Percentiles rank a stretch among this genome's conserved stretches.
Evolutionary conservation across 176 grass and related monocot genomes (phyloP).

Genomic region (Aegilops bicornis): DNA sequence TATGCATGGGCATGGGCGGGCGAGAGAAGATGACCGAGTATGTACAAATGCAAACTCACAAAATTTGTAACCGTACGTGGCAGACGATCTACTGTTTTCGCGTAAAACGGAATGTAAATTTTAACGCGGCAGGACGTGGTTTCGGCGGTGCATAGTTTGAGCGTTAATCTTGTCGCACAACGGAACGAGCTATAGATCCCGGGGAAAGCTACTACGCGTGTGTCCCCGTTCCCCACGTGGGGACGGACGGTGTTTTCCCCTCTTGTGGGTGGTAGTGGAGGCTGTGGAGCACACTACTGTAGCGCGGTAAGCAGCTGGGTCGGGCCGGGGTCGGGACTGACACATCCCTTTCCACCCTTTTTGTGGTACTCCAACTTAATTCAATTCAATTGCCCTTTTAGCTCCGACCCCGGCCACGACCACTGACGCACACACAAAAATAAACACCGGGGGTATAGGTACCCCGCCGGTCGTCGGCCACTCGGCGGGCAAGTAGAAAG

Average conservation of each 20-base stretch:
- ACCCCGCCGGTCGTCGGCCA: neutral
- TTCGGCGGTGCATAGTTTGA: neutral
- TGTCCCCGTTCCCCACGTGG: neutral
- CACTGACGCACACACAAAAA: neutral
- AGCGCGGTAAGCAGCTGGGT: neutral
- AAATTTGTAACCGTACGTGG: too few relatives aligned
- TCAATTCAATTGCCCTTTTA: conserved; percentile 1
- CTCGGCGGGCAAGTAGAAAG: neutral
- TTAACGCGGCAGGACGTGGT: too few relatives aligned
- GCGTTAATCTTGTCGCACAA: neutral
- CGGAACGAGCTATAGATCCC: neutral
- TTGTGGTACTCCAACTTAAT: neutral
- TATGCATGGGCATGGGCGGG: too few relatives aligned
- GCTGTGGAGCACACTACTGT: conserved; percentile 10
- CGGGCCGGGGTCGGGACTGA: neutral
- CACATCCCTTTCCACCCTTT: conserved; percentile 12
- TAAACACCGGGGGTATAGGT: neutral
- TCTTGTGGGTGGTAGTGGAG: neutral
- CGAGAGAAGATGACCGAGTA: too few relatives aligned
- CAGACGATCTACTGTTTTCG: too few relatives aligned
- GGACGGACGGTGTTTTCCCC: neutral
- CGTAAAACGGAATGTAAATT: too few relatives aligned
- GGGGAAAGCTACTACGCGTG: neutral
- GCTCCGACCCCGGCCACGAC: neutral
- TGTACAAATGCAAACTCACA: too few relatives aligned